phyloP scores from a whole-genome alignment of 805 yeast genomes.

The Zygosaccharomyces lentus region DNA sequence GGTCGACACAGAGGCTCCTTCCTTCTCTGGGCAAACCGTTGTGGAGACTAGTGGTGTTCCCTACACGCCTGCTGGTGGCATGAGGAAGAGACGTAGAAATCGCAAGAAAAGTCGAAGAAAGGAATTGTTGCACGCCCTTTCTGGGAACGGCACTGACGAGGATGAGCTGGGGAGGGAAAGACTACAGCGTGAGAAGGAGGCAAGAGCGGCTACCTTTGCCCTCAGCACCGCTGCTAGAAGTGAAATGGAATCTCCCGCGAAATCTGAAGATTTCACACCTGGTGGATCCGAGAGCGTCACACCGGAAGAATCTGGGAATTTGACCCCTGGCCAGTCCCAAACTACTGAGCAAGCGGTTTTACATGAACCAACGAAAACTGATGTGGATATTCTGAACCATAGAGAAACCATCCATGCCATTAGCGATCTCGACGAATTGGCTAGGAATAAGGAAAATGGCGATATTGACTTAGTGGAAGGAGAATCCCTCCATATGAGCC shows the following conservation, averaged over 20 bases:
- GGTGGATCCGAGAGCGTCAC: conserved; percentile 12
- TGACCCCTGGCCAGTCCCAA: conserved; percentile 5
- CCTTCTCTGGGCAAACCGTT: conserved; percentile 30
- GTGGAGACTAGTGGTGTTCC: conserved; percentile 62
- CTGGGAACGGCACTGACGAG: conserved; percentile 19
- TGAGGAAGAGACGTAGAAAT: conserved; percentile 46
- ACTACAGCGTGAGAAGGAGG: conserved; percentile 40
- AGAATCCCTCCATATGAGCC: background rate
- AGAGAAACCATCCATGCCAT: conserved; percentile 14
- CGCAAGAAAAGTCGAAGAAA: conserved; percentile 32
- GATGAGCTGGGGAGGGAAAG: conserved; percentile 36
- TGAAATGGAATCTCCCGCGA: conserved; percentile 13
- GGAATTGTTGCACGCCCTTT: conserved; percentile 23
- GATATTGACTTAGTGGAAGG: conserved; percentile 7
- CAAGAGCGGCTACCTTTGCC: conserved; percentile 42
- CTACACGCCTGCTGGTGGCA: conserved; percentile 72
- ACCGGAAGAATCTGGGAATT: conserved; percentile 1
- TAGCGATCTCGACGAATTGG: conserved; percentile 12
- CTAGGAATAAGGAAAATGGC: conserved; percentile 5
- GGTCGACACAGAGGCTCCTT: conserved; percentile 61
- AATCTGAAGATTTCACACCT: conserved; percentile 3
- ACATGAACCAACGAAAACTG: conserved; percentile 10
- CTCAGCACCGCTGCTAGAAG: conserved; percentile 29
- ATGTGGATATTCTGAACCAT: conserved; percentile 9
- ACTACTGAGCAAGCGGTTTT: conserved; percentile 12